These are phyloP conservation scores for Botrytis deweyae DNA, from an alignment of 2,329 filamentous ascomycete species.

Conservation along the genomic window DNA sequence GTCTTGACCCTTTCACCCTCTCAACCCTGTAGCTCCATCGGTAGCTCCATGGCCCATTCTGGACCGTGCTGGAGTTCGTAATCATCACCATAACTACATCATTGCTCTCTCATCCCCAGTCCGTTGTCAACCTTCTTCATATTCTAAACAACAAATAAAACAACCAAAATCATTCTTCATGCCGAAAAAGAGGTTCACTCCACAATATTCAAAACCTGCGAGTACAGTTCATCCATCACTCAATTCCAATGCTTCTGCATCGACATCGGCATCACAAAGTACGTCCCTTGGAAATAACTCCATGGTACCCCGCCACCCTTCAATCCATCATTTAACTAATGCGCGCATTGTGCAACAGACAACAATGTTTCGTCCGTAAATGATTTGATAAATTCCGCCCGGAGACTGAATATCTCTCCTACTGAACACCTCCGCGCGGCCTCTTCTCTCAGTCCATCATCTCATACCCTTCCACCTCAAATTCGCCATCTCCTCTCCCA, in stretches of 20 bases:
- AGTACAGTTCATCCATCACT: slow-evolving; percentile 54
- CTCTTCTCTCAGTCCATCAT: slow-evolving; percentile 24
- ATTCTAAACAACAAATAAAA: not conserved
- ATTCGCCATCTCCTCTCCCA: slow-evolving; percentile 60
- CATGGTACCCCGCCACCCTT: slow-evolving; percentile 6
- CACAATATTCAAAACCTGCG: slow-evolving; percentile 57
- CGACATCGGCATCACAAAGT: slow-evolving; percentile 32
- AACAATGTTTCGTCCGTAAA: slow-evolving; percentile 50
- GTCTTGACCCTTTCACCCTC: not conserved
- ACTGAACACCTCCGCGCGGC: slow-evolving; percentile 29
- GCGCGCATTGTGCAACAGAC: slow-evolving; percentile 4
- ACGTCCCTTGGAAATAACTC: slow-evolving; percentile 23
- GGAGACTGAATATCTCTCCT: slow-evolving; percentile 45
- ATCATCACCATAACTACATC: not conserved
- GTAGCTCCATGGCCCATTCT: not conserved
- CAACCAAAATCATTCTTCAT: slow-evolving; percentile 43
- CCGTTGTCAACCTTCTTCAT: not conserved
- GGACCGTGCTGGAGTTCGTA: not conserved
- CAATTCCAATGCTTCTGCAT: slow-evolving; percentile 38
- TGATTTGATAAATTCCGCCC: slow-evolving; percentile 57
- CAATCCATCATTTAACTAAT: not conserved
- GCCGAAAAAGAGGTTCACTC: slow-evolving; percentile 62
- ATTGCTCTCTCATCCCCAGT: not conserved
- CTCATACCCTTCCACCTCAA: slow-evolving; percentile 57
- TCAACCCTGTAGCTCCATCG: not conserved